Conservation (phyloP, 805 yeast genomes). For the Nakazawaea anatomiae region DNA sequence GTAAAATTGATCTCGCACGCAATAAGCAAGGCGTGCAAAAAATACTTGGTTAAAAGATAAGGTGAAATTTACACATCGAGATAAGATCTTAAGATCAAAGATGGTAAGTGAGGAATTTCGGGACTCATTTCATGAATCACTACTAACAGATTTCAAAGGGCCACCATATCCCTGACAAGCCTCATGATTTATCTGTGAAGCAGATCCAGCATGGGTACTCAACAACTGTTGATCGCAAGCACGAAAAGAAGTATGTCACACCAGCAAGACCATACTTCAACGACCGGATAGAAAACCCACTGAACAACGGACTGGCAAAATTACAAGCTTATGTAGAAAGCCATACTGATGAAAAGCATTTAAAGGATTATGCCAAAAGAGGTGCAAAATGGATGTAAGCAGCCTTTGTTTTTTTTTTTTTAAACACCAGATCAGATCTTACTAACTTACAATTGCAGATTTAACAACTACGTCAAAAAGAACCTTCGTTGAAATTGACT, state of each 20-base stretch:
- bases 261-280: constrained; percentile 7
- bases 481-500: neutral
- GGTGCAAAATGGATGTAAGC: constrained; percentile 11
- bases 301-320: constrained; percentile 16
- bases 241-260: constrained; percentile 6
- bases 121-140: neutral
- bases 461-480: neutral
- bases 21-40: too few species aligned
- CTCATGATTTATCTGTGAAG: constrained; percentile 8
- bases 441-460: constrained; percentile 1
- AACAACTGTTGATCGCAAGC: neutral
- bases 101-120: neutral
- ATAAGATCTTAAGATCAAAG: neutral
- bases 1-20: too few species aligned
- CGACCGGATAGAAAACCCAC: neutral
- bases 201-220: constrained; percentile 9
- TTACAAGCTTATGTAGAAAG: constrained; percentile 1
- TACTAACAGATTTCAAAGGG: neutral
- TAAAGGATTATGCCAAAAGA: constrained; percentile 10
- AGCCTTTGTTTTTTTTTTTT: neutral
- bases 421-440: neutral
- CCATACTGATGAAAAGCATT: constrained; percentile 12
- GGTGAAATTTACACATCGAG: neutral
- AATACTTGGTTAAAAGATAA: neutral
- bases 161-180: constrained; percentile 3